Evolutionary conservation across 1,284 basidiomycete species (phyloP).

Genomic region (Cryptococcus wingfieldii): DNA sequence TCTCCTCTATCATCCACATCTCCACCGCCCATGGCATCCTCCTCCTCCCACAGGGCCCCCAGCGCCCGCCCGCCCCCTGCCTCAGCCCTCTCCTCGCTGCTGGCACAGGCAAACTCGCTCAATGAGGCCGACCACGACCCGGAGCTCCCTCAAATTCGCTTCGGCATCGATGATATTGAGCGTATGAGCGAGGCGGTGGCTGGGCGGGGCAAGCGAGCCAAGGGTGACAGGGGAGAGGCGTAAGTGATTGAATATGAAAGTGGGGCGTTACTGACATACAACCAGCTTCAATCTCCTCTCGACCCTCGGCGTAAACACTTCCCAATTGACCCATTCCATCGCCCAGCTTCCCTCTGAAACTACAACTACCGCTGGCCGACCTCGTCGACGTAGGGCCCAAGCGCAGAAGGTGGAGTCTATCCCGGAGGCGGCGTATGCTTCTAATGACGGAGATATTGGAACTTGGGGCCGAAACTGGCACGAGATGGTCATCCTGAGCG

Average conservation of each 20-base stretch:
- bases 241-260: slow-evolving; percentile 15
- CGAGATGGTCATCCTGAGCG: slow-evolving; percentile 46
- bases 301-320: slow-evolving; percentile 45
- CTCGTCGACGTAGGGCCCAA: slow-evolving; percentile 18
- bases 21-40: slow-evolving; percentile 9
- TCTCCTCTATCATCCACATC: neutral
- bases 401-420: neutral
- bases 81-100: slow-evolving; percentile 32
- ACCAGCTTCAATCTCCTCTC: slow-evolving; percentile 29
- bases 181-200: slow-evolving; percentile 39
- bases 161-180: slow-evolving; percentile 47
- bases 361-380: slow-evolving; percentile 10
- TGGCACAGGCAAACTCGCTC: slow-evolving; percentile 42
- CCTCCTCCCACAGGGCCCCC: slow-evolving; percentile 7
- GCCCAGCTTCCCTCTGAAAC: slow-evolving; percentile 29
- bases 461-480: slow-evolving; percentile 47
- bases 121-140: slow-evolving; percentile 32
- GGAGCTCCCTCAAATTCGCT: slow-evolving; percentile 43
- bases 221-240: slow-evolving; percentile 34
- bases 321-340: slow-evolving; percentile 41
- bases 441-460: slow-evolving; percentile 36
- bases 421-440: slow-evolving; percentile 16
- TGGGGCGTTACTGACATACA: neutral
- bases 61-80: slow-evolving; percentile 13
- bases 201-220: slow-evolving; percentile 31